Percentiles rank a stretch among this genome's conserved stretches.
These are phyloP conservation scores for Plenodomus biglobosus DNA, from an alignment of 2,329 filamentous ascomycete species.

Conservation along the genomic window DNA sequence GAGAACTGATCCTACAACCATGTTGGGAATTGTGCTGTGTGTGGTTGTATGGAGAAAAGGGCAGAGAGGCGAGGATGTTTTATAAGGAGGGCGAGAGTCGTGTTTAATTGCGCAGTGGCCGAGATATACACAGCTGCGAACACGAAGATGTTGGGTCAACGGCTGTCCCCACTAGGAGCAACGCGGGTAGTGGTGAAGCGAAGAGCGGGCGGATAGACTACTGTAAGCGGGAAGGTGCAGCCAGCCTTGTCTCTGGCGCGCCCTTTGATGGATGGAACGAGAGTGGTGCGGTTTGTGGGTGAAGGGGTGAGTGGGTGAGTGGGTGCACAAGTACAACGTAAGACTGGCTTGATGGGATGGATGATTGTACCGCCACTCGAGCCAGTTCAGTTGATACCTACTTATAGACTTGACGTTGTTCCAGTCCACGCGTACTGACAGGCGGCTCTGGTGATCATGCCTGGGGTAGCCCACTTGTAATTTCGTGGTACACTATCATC, in stretches of 20 bases:
- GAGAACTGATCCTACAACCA: conserved; percentile 85
- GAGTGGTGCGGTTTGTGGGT: not conserved
- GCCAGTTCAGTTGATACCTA: too few relatives aligned
- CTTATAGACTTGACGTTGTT: not conserved
- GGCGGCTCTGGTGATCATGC: not conserved
- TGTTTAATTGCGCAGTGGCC: conserved; percentile 14
- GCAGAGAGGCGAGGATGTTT: not conserved
- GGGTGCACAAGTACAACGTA: too few relatives aligned
- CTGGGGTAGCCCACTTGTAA: not conserved
- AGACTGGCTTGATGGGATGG: too few relatives aligned
- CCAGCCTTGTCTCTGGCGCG: not conserved
- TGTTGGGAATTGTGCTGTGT: conserved; percentile 42
- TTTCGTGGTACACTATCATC: not conserved
- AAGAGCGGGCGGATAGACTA: conserved; percentile 19
- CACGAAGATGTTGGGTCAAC: conserved; percentile 13
- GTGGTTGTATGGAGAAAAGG: not conserved
- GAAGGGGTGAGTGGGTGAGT: too few relatives aligned
- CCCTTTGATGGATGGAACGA: not conserved
- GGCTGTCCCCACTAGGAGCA: conserved; percentile 11
- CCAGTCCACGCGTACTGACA: not conserved
- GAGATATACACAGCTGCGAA: conserved; percentile 22
- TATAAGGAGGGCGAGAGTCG: not conserved
- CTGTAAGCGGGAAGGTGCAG: conserved; percentile 12
- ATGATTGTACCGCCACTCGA: too few relatives aligned
- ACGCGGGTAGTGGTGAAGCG: conserved; percentile 4